Evolutionary conservation across 2,329 filamentous ascomycete species (phyloP).

Genomic region (Bretziella fagacearum): DNA sequence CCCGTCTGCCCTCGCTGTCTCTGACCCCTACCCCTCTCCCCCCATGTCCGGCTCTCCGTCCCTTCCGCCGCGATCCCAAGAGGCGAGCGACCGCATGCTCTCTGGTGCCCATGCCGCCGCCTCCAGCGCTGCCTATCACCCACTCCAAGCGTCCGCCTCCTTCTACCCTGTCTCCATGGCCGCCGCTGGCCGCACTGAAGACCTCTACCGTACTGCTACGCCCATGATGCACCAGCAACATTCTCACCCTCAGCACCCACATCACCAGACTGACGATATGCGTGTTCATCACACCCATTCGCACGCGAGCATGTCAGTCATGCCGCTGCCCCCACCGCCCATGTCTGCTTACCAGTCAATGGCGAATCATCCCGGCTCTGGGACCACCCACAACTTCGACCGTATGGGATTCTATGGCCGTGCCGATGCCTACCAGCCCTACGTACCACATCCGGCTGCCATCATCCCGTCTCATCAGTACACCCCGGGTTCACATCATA

Average conservation of each 20-base stretch:
- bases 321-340: constrained; percentile 8
- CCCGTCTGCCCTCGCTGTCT: constrained; percentile 36
- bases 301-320: constrained; percentile 7
- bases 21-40: constrained; percentile 54
- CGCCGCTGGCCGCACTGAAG: constrained; percentile 2
- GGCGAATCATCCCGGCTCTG: neutral
- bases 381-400: constrained; percentile 18
- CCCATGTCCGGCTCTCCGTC: constrained; percentile 57
- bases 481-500: constrained; percentile 7
- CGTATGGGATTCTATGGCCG: constrained; percentile 26
- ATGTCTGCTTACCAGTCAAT: constrained; percentile 9
- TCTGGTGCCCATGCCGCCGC: constrained; percentile 22
- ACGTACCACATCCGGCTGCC: constrained; percentile 12
- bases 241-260: neutral
- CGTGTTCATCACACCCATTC: constrained; percentile 19
- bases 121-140: neutral
- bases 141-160: constrained; percentile 9
- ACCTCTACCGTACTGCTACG: constrained; percentile 16
- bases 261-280: constrained; percentile 21
- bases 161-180: constrained; percentile 5
- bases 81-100: constrained; percentile 38
- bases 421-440: constrained; percentile 20
- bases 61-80: constrained; percentile 38
- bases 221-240: constrained; percentile 18
- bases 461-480: constrained; percentile 12